phyloP scores from a whole-genome alignment of 2,329 filamentous ascomycete species.

The Alternaria sp. region DNA sequence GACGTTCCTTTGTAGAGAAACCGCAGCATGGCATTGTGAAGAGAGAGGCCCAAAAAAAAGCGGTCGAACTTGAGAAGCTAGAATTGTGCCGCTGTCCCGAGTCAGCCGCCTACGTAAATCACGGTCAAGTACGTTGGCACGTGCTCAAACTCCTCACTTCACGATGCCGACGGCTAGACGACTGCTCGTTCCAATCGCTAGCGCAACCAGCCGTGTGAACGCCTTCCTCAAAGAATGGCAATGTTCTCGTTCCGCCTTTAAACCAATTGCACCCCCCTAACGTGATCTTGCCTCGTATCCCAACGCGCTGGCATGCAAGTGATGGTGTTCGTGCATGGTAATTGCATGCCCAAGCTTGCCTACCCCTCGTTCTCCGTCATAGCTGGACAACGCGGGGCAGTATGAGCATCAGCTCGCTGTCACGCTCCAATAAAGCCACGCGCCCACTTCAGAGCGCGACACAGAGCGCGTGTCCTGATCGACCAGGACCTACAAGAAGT shows the following conservation, averaged over 20 bases:
- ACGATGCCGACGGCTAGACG: slow-evolving; percentile 9
- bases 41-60: not conserved
- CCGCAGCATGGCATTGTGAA: not conserved
- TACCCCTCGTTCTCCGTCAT: slow-evolving; percentile 31
- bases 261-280: slow-evolving; percentile 10
- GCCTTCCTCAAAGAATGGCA: not conserved
- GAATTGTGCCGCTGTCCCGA: slow-evolving; percentile 1
- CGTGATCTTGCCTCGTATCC: slow-evolving; percentile 4
- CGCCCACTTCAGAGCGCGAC: slow-evolving; percentile 10
- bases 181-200: slow-evolving; percentile 18
- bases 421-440: slow-evolving; percentile 26
- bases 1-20: slow-evolving; percentile 23
- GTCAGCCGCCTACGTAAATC: slow-evolving; percentile 34
- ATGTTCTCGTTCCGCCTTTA: slow-evolving; percentile 9
- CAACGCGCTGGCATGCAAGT: slow-evolving; percentile 21
- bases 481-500: slow-evolving; percentile 7
- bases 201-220: slow-evolving; percentile 14
- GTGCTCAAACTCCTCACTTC: slow-evolving; percentile 7
- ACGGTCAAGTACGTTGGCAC: not conserved
- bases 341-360: slow-evolving; percentile 21
- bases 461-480: slow-evolving; percentile 2
- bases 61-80: not conserved
- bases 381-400: slow-evolving; percentile 27
- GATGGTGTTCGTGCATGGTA: slow-evolving; percentile 22
- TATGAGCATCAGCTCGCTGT: slow-evolving; percentile 18